Evolutionary conservation across 306 rosid genomes (phyloP).

Genomic region (Inga leiocalycina): DNA sequence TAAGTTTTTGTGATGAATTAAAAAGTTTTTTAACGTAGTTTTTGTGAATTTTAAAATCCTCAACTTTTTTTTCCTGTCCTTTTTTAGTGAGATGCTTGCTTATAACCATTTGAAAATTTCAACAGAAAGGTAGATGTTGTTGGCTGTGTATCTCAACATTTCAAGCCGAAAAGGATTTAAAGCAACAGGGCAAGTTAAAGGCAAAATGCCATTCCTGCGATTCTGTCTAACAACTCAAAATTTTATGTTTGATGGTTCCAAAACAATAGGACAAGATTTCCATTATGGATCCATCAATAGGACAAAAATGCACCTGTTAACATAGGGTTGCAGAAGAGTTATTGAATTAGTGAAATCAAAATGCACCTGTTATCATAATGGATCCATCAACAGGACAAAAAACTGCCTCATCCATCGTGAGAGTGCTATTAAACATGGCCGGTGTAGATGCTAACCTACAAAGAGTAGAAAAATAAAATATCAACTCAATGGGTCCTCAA

Average conservation of each 20-base stretch:
- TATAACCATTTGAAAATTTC: slow-evolving; percentile 3
- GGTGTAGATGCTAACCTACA: slow-evolving; percentile 94
- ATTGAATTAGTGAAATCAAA: slow-evolving; percentile 24
- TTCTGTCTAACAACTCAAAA: background rate
- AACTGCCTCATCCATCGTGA: slow-evolving; percentile 62
- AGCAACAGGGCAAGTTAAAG: slow-evolving; percentile 10
- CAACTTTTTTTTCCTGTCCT: background rate
- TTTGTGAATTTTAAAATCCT: slow-evolving; percentile 10
- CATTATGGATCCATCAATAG: no score
- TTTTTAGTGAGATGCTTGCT: background rate
- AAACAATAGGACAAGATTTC: background rate
- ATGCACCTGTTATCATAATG: slow-evolving; percentile 91
- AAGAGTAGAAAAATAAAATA: slow-evolving; percentile 28
- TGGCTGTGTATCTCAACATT: background rate
- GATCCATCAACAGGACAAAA: slow-evolving; percentile 89
- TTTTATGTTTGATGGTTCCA: slow-evolving; percentile 12
- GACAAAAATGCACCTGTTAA: no score
- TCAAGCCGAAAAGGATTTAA: slow-evolving; percentile 21
- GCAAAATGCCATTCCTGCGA: background rate
- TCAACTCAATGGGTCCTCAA: slow-evolving; percentile 22
- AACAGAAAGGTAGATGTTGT: background rate
- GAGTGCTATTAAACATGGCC: slow-evolving; percentile 94
- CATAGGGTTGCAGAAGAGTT: background rate
- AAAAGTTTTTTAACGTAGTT: background rate
- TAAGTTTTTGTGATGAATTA: slow-evolving; percentile 6